These are phyloP conservation scores for Graphilbum ipis-grandicollis DNA, from an alignment of 2,329 filamentous ascomycete species.

Conservation along the genomic window DNA sequence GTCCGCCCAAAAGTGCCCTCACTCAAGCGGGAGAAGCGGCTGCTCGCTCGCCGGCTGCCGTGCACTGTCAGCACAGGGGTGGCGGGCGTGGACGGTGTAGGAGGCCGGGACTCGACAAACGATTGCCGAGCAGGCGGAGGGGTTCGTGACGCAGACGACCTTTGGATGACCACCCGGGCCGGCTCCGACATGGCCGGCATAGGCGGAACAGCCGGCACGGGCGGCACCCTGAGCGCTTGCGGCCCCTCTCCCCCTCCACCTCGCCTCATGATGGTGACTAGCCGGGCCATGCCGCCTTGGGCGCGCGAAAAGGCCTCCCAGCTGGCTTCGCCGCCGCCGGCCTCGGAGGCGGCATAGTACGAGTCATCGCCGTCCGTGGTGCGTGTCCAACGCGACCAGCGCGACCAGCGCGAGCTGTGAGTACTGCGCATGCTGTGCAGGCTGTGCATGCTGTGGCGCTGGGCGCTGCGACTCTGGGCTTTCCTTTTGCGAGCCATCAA, in stretches of 20 bases:
- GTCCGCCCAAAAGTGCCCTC: slow-evolving; percentile 7
- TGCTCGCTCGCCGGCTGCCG: too few relatives aligned
- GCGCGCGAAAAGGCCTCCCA: slow-evolving; percentile 7
- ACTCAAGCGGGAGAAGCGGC: slow-evolving; percentile 7
- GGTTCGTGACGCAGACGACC: too few relatives aligned
- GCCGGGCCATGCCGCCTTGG: slow-evolving; percentile 1
- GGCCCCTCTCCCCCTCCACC: not conserved
- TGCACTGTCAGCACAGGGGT: too few relatives aligned
- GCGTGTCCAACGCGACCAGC: not conserved
- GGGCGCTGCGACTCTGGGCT: too few relatives aligned
- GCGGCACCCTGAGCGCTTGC: not conserved
- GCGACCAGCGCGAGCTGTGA: not conserved
- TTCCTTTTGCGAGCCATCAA: too few relatives aligned
- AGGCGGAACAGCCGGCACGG: not conserved
- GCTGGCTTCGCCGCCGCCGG: slow-evolving; percentile 3
- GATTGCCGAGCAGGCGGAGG: too few relatives aligned
- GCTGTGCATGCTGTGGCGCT: too few relatives aligned
- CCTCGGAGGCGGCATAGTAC: not conserved
- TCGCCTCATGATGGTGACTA: not conserved
- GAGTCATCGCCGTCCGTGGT: too few relatives aligned
- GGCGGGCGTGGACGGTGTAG: too few relatives aligned
- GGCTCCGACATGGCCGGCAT: not conserved
- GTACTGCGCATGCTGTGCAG: not conserved
- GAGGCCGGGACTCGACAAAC: too few relatives aligned
- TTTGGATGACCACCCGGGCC: too few relatives aligned